Percentiles rank a stretch among this genome's conserved stretches.
phyloP scores from a whole-genome alignment of 2,329 filamentous ascomycete species.

The Paecilomyces sp. region DNA sequence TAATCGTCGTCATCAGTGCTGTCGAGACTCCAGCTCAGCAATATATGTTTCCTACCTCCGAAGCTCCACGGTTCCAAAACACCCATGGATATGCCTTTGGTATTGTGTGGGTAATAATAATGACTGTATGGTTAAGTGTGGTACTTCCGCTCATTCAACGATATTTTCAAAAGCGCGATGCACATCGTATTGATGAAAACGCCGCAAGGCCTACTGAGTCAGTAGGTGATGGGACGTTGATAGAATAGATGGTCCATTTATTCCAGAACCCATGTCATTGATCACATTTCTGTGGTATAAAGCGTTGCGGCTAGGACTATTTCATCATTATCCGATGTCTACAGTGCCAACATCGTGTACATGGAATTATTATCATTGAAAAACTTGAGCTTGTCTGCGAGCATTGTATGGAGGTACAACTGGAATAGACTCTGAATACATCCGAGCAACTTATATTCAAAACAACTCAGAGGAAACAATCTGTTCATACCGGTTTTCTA shows the following conservation, averaged over 20 bases:
- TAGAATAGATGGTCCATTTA: not conserved
- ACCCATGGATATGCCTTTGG: constrained; percentile 1
- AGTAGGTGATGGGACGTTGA: not conserved
- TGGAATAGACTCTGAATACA: too few species aligned
- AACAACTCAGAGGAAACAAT: too few species aligned
- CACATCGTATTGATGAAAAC: not conserved
- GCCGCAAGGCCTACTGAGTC: not conserved
- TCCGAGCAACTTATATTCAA: too few species aligned
- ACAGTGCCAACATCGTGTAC: too few species aligned
- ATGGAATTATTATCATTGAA: too few species aligned
- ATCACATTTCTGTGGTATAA: too few species aligned
- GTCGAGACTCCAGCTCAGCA: not conserved
- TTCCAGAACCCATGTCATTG: not conserved
- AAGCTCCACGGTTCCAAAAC: constrained; percentile 1
- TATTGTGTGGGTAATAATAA: not conserved
- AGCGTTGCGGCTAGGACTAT: too few species aligned
- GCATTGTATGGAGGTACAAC: too few species aligned
- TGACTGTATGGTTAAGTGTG: not conserved
- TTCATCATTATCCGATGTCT: too few species aligned
- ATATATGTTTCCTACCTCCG: not conserved
- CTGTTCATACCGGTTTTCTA: too few species aligned
- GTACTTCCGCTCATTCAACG: not conserved
- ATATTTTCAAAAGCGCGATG: not conserved
- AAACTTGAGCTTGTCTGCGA: too few species aligned
- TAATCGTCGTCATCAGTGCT: not conserved